Base-by-base conservation (phyloP, 2,329 filamentous ascomycete genomes). In the Plectosphaerella plurivora region DNA sequence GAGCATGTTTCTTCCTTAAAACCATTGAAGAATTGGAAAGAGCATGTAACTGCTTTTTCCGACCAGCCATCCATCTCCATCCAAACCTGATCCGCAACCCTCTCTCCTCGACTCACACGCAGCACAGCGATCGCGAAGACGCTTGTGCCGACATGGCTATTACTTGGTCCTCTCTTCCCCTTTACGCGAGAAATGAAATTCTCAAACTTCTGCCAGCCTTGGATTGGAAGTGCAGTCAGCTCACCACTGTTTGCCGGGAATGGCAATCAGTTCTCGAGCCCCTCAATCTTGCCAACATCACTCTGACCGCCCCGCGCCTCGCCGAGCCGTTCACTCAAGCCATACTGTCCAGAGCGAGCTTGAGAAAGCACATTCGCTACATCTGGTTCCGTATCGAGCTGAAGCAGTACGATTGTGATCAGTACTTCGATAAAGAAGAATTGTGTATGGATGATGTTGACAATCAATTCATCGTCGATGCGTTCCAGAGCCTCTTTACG, bases 351-450 rank as follows among this genome's bases (percentile, higher is more conserved):
- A 52, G 62, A 56, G 37, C 57, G 61, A 59, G 47, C 35, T 24
- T 55, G n/a, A n/a, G n/a, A n/a, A n/a, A n/a, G n/a, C n/a, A 48
- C 3, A 57, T 65, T 24, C 57, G 49, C 42, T 65, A 63, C 47
- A 57, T 65, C n/a, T 65, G 64, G 61, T 62, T 65, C 56, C 54
- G 59, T n/a, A 45, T 62, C 48, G 64, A 65, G 53, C 54, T 65
- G n/a, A 44, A 62, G 53, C 37, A 51, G 33, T 65, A 64, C 22
- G 51, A 61, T 45, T 63, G 63, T 55, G 41, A 1, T 7, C 7
- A 45, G 35, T 65, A 56, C 39, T 24, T 41, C 36, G 46, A 59
- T 25, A 42, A 4, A 25, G 52, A 55, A 24, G 15, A n/a, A 52
- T 55, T 52, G 54, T 54, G 54, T 46, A 44, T 65, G 52, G 56